Percentiles rank a stretch among this genome's conserved stretches.
Evolutionary conservation across 2,329 filamentous ascomycete genomes (phyloP).

Genomic region (Ophiostoma pallidulum): DNA sequence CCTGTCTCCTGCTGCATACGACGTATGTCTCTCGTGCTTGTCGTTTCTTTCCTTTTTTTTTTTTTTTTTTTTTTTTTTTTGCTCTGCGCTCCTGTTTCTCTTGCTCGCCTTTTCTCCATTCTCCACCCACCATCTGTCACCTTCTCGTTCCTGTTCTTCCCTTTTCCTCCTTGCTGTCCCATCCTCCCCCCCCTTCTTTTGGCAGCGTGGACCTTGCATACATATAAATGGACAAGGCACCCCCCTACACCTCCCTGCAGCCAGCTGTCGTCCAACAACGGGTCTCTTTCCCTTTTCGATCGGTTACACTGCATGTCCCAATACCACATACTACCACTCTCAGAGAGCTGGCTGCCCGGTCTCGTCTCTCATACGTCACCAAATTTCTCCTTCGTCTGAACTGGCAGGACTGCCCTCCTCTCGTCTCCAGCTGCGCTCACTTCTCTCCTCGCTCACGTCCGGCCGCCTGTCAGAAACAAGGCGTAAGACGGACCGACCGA

Average conservation of each 20-base stretch:
- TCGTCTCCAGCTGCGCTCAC: neutral
- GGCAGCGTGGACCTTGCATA: neutral
- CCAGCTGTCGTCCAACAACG: constrained; percentile 3
- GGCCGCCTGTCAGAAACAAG: too few relatives aligned
- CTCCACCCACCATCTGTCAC: neutral
- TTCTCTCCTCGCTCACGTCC: too few relatives aligned
- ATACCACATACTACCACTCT: neutral
- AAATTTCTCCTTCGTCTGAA: constrained; percentile 2
- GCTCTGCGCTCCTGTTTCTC: too few relatives aligned
- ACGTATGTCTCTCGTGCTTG: neutral
- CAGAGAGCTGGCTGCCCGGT: neutral
- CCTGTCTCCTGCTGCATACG: neutral
- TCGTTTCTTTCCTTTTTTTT: neutral
- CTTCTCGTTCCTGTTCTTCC: too few relatives aligned
- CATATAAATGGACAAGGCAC: constrained; percentile 7
- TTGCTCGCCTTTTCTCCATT: too few relatives aligned
- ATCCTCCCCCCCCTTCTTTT: neutral
- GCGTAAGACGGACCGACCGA: constrained; percentile 5
- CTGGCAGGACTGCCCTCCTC: neutral
- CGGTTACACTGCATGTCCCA: constrained; percentile 8
- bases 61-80: neutral
- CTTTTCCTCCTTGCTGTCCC: too few relatives aligned
- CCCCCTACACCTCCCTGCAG: constrained; percentile 14
- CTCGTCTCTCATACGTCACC: neutral
- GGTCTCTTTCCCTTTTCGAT: constrained; percentile 7